These are phyloP conservation scores for Rhodotorula kratochvilovae DNA, from an alignment of 768 basidiomycete genomes.

Conservation along the genomic window DNA sequence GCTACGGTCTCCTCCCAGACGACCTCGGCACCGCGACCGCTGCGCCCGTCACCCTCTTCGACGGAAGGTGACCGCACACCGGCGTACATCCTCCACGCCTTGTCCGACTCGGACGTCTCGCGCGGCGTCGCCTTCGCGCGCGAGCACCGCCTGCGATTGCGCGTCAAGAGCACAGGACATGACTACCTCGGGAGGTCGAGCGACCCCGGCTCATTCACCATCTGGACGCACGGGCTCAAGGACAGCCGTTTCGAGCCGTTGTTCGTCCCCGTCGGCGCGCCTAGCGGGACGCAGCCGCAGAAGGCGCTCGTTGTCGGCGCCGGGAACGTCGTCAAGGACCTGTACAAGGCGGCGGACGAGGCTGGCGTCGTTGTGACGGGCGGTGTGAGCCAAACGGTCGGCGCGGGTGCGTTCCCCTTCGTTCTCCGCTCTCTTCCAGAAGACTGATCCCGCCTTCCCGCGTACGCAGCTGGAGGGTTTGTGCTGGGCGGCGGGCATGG, in stretches of 20 bases:
- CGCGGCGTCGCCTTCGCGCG: background rate
- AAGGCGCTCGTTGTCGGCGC: slow-evolving; percentile 3
- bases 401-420: background rate
- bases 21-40: background rate
- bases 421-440: background rate
- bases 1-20: background rate
- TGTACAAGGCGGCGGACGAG: slow-evolving; percentile 21
- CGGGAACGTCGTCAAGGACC: background rate
- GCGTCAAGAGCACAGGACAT: slow-evolving; percentile 22
- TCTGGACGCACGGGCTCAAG: slow-evolving; percentile 19
- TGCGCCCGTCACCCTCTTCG: background rate
- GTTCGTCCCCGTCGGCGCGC: slow-evolving; percentile 13
- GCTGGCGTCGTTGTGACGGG: slow-evolving; percentile 10
- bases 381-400: slow-evolving; percentile 15
- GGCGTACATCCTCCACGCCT: slow-evolving; percentile 12
- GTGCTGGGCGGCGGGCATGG: slow-evolving; percentile 18
- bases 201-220: slow-evolving; percentile 9
- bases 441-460: fast-evolving
- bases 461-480: slow-evolving; percentile 1
- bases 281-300: background rate
- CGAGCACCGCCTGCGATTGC: slow-evolving; percentile 3
- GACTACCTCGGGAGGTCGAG: slow-evolving; percentile 18
- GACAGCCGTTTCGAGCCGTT: background rate
- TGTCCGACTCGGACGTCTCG: background rate
- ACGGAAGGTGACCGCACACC: background rate